Evolutionary conservation across 2,329 filamentous ascomycete genomes (phyloP).

Genomic region (Epichloe sylvatica): DNA sequence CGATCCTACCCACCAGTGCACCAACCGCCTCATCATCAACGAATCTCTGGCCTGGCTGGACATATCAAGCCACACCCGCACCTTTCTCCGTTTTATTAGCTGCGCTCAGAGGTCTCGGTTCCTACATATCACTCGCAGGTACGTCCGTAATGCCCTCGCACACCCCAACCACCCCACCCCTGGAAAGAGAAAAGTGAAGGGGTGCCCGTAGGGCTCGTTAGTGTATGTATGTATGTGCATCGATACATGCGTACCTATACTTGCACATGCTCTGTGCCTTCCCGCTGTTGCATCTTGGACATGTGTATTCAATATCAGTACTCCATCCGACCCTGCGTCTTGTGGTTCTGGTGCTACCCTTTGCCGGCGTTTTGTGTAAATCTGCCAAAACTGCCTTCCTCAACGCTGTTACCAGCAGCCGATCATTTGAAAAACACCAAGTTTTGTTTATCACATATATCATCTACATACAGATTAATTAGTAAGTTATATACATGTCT

Average conservation of each 20-base stretch:
- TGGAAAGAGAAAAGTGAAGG: background rate
- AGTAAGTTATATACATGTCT: background rate
- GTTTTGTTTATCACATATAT: background rate
- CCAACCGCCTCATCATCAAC: background rate
- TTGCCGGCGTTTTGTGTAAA: conserved; percentile 1
- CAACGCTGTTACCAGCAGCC: background rate
- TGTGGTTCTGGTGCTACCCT: conserved; percentile 2
- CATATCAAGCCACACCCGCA: conserved; percentile 2
- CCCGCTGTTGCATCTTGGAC: background rate
- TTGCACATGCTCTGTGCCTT: conserved; percentile 4
- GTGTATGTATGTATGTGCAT: conserved; percentile 5
- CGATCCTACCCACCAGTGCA: conserved; percentile 7
- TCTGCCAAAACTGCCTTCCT: background rate
- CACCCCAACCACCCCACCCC: conserved; percentile 4
- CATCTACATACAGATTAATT: background rate
- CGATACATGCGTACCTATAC: conserved; percentile 2
- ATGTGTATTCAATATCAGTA: conserved; percentile 4
- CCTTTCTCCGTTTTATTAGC: background rate
- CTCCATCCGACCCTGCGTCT: background rate
- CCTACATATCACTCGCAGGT: background rate
- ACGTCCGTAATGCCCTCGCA: background rate
- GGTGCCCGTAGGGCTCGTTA: background rate
- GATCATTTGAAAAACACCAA: background rate
- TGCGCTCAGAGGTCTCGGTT: conserved; percentile 1
- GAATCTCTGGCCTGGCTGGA: conserved; percentile 3